Evolutionary conservation across 2,329 filamentous ascomycete species (phyloP).

Genomic region (Fusarium clavum): DNA sequence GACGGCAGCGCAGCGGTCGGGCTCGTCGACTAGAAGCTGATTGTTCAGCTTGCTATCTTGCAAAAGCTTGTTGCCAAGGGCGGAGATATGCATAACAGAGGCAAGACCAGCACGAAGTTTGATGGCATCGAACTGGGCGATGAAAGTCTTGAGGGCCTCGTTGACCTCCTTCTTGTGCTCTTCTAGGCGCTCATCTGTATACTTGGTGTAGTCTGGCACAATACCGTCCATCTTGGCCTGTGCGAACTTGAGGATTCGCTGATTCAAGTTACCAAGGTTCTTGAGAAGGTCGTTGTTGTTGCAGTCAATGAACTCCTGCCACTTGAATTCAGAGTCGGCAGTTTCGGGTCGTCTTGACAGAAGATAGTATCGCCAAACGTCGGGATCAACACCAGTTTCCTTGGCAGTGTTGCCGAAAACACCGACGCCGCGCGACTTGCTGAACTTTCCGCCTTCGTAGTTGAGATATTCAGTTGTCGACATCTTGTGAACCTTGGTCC

Average conservation of each 20-base stretch:
- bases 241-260: conserved; percentile 79
- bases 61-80: conserved; percentile 62
- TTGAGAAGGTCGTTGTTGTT: conserved; percentile 92
- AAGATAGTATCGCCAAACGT: conserved; percentile 95
- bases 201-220: conserved; percentile 71
- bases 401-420: conserved; percentile 92
- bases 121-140: conserved; percentile 75
- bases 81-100: conserved; percentile 75
- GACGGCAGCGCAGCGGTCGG: conserved; percentile 66
- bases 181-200: conserved; percentile 66
- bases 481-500: conserved; percentile 90
- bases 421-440: conserved; percentile 88
- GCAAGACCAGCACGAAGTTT: conserved; percentile 75
- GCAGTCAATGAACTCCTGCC: conserved; percentile 81
- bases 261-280: conserved; percentile 80
- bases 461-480: conserved; percentile 90
- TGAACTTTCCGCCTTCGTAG: conserved; percentile 92
- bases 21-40: conserved; percentile 65
- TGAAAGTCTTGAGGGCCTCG: conserved; percentile 72
- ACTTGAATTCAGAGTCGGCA: conserved; percentile 89
- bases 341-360: conserved; percentile 87
- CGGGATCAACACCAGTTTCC: conserved; percentile 83
- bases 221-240: conserved; percentile 79
- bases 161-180: conserved; percentile 73
- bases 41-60: conserved; percentile 67